These are phyloP conservation scores for Fusarium denticulatum DNA, from an alignment of 2,329 filamentous ascomycete species.

Conservation along the genomic window DNA sequence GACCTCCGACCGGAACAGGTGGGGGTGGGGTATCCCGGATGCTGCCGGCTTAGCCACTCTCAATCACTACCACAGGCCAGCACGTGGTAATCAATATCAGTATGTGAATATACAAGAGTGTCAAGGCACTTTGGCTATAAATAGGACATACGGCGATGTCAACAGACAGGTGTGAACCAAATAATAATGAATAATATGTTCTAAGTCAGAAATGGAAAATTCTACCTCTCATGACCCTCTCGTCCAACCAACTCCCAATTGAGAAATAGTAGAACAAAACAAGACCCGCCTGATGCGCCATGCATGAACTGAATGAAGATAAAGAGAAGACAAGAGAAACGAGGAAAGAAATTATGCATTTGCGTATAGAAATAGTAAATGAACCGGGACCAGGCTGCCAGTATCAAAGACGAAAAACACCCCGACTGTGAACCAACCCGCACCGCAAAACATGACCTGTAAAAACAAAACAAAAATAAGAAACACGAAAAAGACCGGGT, in stretches of 20 bases:
- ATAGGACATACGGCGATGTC: neutral
- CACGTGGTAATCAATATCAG: neutral
- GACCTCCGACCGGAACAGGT: constrained; percentile 29
- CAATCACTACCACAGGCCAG: neutral
- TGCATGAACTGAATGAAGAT: constrained; percentile 14
- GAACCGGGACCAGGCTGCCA: constrained; percentile 8
- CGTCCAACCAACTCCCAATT: constrained; percentile 40
- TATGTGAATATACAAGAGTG: neutral
- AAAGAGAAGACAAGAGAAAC: neutral
- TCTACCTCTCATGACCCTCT: constrained; percentile 2
- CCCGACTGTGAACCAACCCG: constrained; percentile 21
- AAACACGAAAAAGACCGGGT: constrained; percentile 34
- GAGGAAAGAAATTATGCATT: constrained; percentile 8
- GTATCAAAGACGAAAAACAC: constrained; percentile 23
- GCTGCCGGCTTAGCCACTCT: constrained; percentile 10
- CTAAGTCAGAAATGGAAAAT: neutral
- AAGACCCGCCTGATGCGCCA: constrained; percentile 21
- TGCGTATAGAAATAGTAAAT: constrained; percentile 1
- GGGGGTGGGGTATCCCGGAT: constrained; percentile 28
- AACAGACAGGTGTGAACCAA: neutral
- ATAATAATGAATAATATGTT: constrained; percentile 1
- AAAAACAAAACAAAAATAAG: constrained; percentile 20
- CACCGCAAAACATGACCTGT: constrained; percentile 29
- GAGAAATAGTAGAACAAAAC: constrained; percentile 19
- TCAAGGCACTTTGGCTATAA: neutral